Conservation (phyloP, 495 filamentous ascomycete species). For the Geopyxis carbonaria region DNA sequence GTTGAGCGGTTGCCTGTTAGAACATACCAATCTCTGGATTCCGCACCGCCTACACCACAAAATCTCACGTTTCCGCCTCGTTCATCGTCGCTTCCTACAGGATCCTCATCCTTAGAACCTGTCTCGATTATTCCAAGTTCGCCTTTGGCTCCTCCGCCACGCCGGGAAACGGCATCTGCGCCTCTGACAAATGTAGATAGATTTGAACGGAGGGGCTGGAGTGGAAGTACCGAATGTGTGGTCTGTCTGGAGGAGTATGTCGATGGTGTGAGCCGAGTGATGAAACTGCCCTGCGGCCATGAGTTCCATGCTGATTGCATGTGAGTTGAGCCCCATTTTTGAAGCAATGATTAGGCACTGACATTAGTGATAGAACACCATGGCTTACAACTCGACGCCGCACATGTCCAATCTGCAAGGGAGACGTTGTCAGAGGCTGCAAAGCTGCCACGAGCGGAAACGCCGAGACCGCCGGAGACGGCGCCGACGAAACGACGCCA, state of each 20-base stretch:
- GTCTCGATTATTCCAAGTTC: too few species aligned
- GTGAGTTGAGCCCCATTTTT: conserved; percentile 44
- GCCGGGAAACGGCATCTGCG: not conserved
- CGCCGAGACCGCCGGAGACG: not conserved
- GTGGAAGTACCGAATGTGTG: conserved; percentile 55
- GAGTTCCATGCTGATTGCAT: conserved; percentile 98
- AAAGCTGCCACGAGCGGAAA: conserved; percentile 6
- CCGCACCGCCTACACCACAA: conserved; percentile 26
- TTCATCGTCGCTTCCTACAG: conserved; percentile 21
- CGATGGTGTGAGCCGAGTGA: conserved; percentile 83
- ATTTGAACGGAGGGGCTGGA: conserved; percentile 6
- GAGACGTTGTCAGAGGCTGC: conserved; percentile 55
- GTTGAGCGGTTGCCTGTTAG: conserved; percentile 89
- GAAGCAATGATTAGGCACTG: not conserved
- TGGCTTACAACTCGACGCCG: conserved; percentile 89
- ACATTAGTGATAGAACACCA: conserved; percentile 54
- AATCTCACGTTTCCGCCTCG: conserved; percentile 24
- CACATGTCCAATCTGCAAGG: conserved; percentile 96
- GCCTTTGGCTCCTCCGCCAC: too few species aligned
- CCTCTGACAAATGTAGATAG: too few species aligned
- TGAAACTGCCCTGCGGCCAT: conserved; percentile 96
- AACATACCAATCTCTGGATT: conserved; percentile 52
- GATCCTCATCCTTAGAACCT: too few species aligned
- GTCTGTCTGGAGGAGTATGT: conserved; percentile 95
- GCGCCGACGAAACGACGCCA: conserved; percentile 14